These are phyloP conservation scores for Haematococcus lacustris DNA, from an alignment of 139 green algal species.

Conservation along the genomic window DNA sequence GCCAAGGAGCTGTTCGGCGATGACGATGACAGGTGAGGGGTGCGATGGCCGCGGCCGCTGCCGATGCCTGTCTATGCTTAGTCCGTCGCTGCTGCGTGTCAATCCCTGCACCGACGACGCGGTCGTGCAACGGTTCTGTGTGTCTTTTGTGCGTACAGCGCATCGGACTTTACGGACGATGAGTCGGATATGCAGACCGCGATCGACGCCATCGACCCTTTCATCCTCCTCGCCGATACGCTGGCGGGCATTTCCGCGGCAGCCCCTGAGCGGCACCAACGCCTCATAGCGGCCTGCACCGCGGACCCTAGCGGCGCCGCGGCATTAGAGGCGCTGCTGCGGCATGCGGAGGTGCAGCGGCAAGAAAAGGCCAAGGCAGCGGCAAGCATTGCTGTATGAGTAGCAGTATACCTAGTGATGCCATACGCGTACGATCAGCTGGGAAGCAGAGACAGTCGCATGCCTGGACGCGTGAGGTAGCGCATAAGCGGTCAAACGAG, in stretches of 20 bases:
- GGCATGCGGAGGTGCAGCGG: conserved; percentile 3
- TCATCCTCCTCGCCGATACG: conserved; percentile 51
- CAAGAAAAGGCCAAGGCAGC: conserved; percentile 3
- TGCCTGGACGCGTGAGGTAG: too few species aligned
- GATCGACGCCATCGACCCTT: conserved; percentile 65
- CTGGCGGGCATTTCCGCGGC: conserved; percentile 18
- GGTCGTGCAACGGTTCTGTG: neutral
- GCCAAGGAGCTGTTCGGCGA: neutral
- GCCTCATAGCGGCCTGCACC: neutral
- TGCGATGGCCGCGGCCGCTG: neutral
- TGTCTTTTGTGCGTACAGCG: neutral
- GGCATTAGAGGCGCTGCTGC: neutral
- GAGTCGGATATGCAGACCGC: conserved; percentile 38
- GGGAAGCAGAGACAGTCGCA: neutral
- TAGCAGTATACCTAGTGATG: neutral
- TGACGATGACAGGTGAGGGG: conserved; percentile 3
- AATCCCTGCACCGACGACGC: neutral
- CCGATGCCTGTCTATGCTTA: neutral
- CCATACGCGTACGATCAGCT: neutral
- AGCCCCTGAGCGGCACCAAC: neutral
- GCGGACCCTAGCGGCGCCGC: neutral
- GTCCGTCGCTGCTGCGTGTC: neutral
- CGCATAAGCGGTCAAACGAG: too few species aligned
- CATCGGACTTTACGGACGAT: conserved; percentile 35
- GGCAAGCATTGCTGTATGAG: neutral